Conservation (phyloP, 352 stramenopile genomes). For the Phytopythium montanum region DNA sequence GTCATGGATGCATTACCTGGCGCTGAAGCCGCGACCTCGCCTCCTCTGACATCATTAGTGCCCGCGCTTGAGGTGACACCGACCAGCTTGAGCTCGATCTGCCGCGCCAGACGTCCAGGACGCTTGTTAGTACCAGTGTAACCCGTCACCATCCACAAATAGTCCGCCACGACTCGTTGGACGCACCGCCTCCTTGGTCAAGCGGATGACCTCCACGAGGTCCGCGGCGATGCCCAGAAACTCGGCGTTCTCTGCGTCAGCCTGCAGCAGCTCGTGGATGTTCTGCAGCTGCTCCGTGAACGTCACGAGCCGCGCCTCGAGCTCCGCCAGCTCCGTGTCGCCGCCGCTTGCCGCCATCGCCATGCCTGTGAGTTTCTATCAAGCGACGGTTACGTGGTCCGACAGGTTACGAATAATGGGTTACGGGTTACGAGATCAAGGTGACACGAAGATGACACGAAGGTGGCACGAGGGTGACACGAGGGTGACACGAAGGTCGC, state of each 20-base stretch:
- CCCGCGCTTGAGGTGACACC: background rate
- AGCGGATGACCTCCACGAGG: conserved; percentile 80
- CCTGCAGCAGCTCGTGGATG: conserved; percentile 76
- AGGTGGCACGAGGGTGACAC: too few relatives aligned
- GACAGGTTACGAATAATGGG: too few relatives aligned
- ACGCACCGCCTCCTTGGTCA: conserved; percentile 77
- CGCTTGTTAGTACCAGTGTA: background rate
- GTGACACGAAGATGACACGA: too few relatives aligned
- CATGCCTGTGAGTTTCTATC: too few relatives aligned
- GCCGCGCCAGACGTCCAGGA: background rate
- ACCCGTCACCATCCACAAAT: background rate
- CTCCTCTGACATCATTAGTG: background rate
- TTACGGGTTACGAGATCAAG: too few relatives aligned
- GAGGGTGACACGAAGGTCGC: conserved; percentile 2
- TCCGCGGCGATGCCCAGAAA: conserved; percentile 75
- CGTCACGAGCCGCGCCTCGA: conserved; percentile 72
- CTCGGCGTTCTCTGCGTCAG: conserved; percentile 64
- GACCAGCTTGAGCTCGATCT: conserved; percentile 40
- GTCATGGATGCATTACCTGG: background rate
- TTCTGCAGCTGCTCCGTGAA: conserved; percentile 80
- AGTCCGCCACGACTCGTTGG: background rate
- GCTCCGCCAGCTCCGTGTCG: conserved; percentile 61
- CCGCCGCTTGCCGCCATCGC: conserved; percentile 7
- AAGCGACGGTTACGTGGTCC: too few relatives aligned
- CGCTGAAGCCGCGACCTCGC: background rate